Conservation (phyloP, 176 grass and related monocot species). For the Phoenix dactylifera region DNA sequence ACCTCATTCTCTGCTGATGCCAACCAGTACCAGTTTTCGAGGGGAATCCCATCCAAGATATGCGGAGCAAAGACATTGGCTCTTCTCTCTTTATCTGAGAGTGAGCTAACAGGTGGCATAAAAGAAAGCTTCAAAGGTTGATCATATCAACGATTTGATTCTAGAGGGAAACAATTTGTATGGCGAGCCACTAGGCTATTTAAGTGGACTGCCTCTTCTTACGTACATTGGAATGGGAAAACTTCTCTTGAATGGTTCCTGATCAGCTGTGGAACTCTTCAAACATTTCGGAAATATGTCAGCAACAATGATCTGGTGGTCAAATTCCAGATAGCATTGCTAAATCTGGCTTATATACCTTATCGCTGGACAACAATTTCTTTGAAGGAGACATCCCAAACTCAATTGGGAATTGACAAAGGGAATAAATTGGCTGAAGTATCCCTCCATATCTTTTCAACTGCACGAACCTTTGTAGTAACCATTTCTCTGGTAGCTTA, state of each 20-base stretch:
- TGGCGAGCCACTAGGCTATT: slow-evolving; percentile 63
- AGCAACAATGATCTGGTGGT: slow-evolving; percentile 64
- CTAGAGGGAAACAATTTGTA: slow-evolving; percentile 65
- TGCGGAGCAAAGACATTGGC: slow-evolving; percentile 26
- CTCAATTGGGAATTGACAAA: slow-evolving; percentile 45
- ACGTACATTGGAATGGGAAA: slow-evolving; percentile 56
- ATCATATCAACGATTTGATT: background rate
- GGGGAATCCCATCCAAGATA: slow-evolving; percentile 44
- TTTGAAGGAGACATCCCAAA: slow-evolving; percentile 57
- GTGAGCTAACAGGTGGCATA: slow-evolving; percentile 3
- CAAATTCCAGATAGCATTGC: slow-evolving; percentile 56
- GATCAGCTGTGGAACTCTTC: slow-evolving; percentile 54
- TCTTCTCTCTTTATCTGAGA: slow-evolving; percentile 51
- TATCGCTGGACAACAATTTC: slow-evolving; percentile 65
- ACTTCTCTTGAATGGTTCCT: slow-evolving; percentile 52
- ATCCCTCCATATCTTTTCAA: too few relatives aligned
- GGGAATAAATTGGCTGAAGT: slow-evolving; percentile 34
- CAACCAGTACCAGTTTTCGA: slow-evolving; percentile 39
- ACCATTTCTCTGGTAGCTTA: slow-evolving; percentile 58
- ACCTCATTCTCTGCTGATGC: slow-evolving; percentile 61
- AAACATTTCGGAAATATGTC: slow-evolving; percentile 63
- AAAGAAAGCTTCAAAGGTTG: too few relatives aligned
- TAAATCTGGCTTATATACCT: slow-evolving; percentile 52
- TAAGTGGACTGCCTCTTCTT: slow-evolving; percentile 62
- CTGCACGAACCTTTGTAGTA: slow-evolving; percentile 56